Percentiles rank a stretch among this genome's conserved stretches.
phyloP scores from a whole-genome alignment of 2,329 filamentous ascomycete genomes.

The Verticillium zaregamsianum region DNA sequence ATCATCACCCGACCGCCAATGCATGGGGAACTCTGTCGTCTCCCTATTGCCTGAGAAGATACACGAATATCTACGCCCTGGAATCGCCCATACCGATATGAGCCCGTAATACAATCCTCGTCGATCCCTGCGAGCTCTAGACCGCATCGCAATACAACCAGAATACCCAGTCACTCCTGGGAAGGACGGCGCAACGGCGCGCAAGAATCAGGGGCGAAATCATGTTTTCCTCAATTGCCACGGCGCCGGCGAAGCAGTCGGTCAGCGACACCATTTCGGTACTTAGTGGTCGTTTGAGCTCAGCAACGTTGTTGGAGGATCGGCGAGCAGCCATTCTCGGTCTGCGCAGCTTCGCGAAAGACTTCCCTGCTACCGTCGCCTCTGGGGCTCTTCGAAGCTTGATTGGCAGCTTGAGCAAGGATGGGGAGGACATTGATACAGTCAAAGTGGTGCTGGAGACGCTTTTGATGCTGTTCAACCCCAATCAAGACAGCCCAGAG shows the following conservation, averaged over 20 bases:
- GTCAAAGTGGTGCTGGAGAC: constrained; percentile 95
- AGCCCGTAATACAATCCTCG: neutral
- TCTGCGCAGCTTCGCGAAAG: constrained; percentile 90
- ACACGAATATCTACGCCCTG: neutral
- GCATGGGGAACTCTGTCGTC: neutral
- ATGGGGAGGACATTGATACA: constrained; percentile 93
- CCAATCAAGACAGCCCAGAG: constrained; percentile 72
- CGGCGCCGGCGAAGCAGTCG: constrained; percentile 89
- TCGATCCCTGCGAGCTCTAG: neutral
- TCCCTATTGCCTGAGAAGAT: neutral
- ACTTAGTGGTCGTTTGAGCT: constrained; percentile 80
- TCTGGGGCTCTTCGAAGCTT: constrained; percentile 87
- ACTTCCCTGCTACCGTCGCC: constrained; percentile 92
- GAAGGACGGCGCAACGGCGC: neutral
- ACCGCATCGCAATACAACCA: neutral
- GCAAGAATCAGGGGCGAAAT: neutral
- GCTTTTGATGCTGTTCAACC: constrained; percentile 83
- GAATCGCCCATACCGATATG: neutral
- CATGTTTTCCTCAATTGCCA: constrained; percentile 63
- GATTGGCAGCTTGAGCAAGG: constrained; percentile 79
- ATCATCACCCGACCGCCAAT: neutral
- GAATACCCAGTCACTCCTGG: neutral
- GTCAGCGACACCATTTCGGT: constrained; percentile 92
- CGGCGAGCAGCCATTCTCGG: constrained; percentile 89
- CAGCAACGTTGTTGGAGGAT: constrained; percentile 89